Conservation (phyloP, 352 stramenopile species). For the Phytophthora ramorum region DNA sequence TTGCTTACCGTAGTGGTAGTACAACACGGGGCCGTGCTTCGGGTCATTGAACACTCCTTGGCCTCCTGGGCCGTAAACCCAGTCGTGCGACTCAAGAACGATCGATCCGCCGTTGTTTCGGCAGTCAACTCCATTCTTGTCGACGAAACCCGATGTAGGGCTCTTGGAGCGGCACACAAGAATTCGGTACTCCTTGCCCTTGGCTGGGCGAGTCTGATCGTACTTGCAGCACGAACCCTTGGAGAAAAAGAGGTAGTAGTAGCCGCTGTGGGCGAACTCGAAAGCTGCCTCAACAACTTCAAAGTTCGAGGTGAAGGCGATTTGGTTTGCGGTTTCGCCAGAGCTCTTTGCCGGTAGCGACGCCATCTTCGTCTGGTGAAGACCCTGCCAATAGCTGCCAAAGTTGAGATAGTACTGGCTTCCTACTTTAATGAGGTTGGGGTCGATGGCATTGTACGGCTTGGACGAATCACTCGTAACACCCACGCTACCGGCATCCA, state of each 20-base stretch:
- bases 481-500: slow-evolving; percentile 41
- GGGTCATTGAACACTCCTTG: slow-evolving; percentile 58
- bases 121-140: slow-evolving; percentile 42
- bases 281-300: slow-evolving; percentile 48
- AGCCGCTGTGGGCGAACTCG: slow-evolving; percentile 45
- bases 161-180: slow-evolving; percentile 48
- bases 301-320: slow-evolving; percentile 44
- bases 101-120: slow-evolving; percentile 49
- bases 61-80: slow-evolving; percentile 54
- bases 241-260: slow-evolving; percentile 60
- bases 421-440: slow-evolving; percentile 27
- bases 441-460: slow-evolving; percentile 65
- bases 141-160: slow-evolving; percentile 44
- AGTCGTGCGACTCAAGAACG: slow-evolving; percentile 52
- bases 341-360: slow-evolving; percentile 29
- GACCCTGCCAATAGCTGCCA: slow-evolving; percentile 51
- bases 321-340: slow-evolving; percentile 20
- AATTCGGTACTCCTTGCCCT: slow-evolving; percentile 62
- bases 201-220: slow-evolving; percentile 35
- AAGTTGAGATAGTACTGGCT: slow-evolving; percentile 55
- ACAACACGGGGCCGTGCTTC: slow-evolving; percentile 47
- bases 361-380: slow-evolving; percentile 43
- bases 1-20: slow-evolving; percentile 61
- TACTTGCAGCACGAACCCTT: slow-evolving; percentile 48
- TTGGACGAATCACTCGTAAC: slow-evolving; percentile 43